These are phyloP conservation scores for Capsella rubella DNA, from an alignment of 441 rosid species.

Conservation along the genomic window DNA sequence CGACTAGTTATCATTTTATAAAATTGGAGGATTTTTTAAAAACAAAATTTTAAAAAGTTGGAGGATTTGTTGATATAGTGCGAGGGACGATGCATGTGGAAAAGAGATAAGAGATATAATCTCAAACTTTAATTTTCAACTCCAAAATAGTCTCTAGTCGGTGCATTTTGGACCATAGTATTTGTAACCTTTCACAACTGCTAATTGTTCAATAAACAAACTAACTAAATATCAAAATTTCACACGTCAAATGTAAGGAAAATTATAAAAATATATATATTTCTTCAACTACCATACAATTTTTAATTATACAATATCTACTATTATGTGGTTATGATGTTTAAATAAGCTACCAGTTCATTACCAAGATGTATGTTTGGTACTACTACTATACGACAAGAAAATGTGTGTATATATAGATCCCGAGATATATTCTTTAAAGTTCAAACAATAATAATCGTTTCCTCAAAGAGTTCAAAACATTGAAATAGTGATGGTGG, in stretches of 20 bases:
- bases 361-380: constrained; percentile 25
- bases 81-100: not conserved
- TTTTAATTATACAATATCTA: not conserved
- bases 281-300: not conserved
- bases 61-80: not conserved
- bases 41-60: too few relatives aligned
- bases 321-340: constrained; percentile 12
- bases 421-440: constrained; percentile 29
- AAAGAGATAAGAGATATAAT: not conserved
- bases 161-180: not conserved
- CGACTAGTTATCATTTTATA: too few relatives aligned
- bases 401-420: constrained; percentile 33
- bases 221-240: not conserved
- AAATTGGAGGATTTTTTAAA: too few relatives aligned
- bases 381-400: constrained; percentile 28
- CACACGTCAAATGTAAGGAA: not conserved
- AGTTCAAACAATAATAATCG: constrained; percentile 12
- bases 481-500: constrained; percentile 49
- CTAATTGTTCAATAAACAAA: too few relatives aligned
- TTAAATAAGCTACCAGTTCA: constrained; percentile 19
- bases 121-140: not conserved
- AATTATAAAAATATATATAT: not conserved
- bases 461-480: constrained; percentile 19
- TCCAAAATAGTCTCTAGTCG: not conserved
- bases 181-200: not conserved